phyloP scores from a whole-genome alignment of 2,329 filamentous ascomycete genomes.

The Dryadomyces sulphureus region DNA sequence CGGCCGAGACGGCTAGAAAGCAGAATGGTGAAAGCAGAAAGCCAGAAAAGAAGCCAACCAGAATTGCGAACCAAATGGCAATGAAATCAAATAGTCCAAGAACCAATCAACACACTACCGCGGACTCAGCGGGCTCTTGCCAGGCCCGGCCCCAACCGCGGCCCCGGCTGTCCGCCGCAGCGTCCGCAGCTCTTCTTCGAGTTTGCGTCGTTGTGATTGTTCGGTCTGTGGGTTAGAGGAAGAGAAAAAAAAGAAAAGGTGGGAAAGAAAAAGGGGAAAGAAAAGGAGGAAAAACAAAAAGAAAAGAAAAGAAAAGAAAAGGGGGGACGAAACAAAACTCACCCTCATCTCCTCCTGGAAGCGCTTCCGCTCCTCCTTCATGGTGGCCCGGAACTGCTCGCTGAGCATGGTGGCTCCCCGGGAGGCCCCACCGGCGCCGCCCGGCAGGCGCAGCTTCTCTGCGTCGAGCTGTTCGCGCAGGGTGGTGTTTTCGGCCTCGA shows the following conservation, averaged over 20 bases:
- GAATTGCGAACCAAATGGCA: no score
- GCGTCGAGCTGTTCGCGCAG: conserved; percentile 37
- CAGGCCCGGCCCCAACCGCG: no score
- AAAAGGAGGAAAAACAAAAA: not conserved
- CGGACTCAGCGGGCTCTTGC: conserved; percentile 28
- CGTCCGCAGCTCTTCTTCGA: conserved; percentile 34
- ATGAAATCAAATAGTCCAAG: no score
- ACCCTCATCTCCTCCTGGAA: conserved; percentile 40
- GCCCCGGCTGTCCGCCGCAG: conserved; percentile 27
- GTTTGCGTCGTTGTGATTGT: conserved; percentile 28
- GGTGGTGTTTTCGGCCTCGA: conserved; percentile 27
- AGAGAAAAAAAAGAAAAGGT: conserved; percentile 15
- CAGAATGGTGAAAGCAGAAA: no score
- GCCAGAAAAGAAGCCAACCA: not conserved
- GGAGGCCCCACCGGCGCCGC: conserved; percentile 17
- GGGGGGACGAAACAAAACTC: conserved; percentile 13
- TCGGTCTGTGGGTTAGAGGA: conserved; percentile 30
- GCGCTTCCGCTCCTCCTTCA: conserved; percentile 42
- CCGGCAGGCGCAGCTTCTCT: conserved; percentile 27
- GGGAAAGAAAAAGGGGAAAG: conserved; percentile 5
- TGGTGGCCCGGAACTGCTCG: conserved; percentile 39
- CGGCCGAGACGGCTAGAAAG: no score
- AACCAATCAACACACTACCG: conserved; percentile 9
- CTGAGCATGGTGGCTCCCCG: conserved; percentile 37
- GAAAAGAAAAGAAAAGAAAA: not conserved